phyloP scores from a whole-genome alignment of 139 green algal species.

The Zygnema cylindricum region DNA sequence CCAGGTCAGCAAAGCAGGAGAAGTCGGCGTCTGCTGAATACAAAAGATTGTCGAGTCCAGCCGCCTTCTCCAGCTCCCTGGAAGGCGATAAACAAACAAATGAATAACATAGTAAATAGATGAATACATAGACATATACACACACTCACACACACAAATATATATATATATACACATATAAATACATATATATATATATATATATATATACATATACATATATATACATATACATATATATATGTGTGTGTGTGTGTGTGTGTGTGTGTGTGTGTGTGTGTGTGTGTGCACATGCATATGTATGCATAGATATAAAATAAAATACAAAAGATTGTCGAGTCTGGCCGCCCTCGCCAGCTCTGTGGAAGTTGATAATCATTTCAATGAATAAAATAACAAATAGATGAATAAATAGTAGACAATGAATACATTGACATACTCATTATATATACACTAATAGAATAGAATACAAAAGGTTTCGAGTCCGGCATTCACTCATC shows the following conservation, averaged over 20 bases:
- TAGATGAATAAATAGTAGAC: neutral
- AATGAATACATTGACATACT: neutral
- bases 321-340: constrained; percentile 95
- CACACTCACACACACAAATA: neutral
- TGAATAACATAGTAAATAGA: neutral
- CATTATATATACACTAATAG: no score
- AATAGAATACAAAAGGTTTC: no score
- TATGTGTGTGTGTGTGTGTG: no score
- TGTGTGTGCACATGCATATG: no score
- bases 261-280: no score
- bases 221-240: no score
- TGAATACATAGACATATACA: neutral
- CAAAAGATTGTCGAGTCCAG: constrained; percentile 92
- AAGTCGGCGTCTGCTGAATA: constrained; percentile 92
- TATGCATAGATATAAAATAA: no score
- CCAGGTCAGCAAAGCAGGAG: constrained; percentile 95
- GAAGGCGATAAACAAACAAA: constrained; percentile 47
- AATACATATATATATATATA: no score
- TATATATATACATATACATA: no score
- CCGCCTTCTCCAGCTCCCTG: constrained; percentile 32
- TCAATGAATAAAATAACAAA: neutral
- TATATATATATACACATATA: no score
- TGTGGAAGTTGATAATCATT: constrained; percentile 47
- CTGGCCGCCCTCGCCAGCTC: constrained; percentile 62
- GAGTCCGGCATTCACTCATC: no score